phyloP scores from a whole-genome alignment of 768 basidiomycete species.

The Harrya chromipes region DNA sequence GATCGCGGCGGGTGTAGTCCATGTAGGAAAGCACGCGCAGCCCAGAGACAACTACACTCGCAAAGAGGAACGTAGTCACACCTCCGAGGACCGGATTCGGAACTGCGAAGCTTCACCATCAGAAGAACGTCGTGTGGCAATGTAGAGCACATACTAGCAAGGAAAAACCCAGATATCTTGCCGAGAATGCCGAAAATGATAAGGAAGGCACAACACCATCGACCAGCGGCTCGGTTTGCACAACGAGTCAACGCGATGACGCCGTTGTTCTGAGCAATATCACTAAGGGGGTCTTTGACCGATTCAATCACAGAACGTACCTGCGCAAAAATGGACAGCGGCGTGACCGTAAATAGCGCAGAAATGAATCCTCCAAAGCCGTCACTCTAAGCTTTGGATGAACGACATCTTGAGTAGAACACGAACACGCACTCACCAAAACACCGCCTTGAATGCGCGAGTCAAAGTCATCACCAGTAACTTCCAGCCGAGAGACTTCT shows the following conservation, averaged over 20 bases:
- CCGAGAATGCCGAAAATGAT: conserved; percentile 79
- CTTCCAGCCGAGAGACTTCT: conserved; percentile 73
- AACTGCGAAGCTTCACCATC: conserved; percentile 34
- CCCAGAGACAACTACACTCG: conserved; percentile 69
- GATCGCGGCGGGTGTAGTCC: conserved; percentile 58
- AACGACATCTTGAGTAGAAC: neutral
- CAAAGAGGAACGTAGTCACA: conserved; percentile 85
- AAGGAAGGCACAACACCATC: conserved; percentile 77
- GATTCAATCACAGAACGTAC: conserved; percentile 16
- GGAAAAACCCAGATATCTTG: conserved; percentile 80
- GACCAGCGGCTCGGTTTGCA: conserved; percentile 74
- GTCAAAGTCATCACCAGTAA: conserved; percentile 76
- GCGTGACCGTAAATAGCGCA: conserved; percentile 77
- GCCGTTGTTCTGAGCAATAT: conserved; percentile 60
- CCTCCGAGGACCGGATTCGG: conserved; percentile 82
- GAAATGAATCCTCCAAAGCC: conserved; percentile 80
- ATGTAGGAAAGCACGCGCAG: conserved; percentile 63
- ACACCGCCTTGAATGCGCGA: conserved; percentile 81
- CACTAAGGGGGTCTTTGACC: neutral
- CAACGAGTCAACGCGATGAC: conserved; percentile 84
- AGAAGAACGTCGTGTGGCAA: neutral
- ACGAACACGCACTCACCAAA: conserved; percentile 39
- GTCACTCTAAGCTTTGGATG: conserved; percentile 47
- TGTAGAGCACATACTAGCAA: conserved; percentile 51
- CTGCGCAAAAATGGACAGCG: conserved; percentile 76